These are phyloP conservation scores for Jackrogersella multiformis DNA, from an alignment of 495 filamentous ascomycete species.

Conservation along the genomic window DNA sequence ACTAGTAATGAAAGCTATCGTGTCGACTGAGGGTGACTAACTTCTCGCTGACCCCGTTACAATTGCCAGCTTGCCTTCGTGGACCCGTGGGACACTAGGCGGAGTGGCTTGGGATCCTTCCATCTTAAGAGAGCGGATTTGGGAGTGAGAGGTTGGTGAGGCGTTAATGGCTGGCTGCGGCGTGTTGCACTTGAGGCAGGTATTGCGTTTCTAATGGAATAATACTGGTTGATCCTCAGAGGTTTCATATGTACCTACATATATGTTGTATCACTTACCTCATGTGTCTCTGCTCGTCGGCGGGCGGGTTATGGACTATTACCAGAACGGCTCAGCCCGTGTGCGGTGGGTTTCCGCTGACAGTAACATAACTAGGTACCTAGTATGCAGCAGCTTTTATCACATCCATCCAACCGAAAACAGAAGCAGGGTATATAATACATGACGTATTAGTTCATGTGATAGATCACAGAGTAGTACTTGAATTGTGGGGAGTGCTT, in stretches of 20 bases:
- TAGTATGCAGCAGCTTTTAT: background rate
- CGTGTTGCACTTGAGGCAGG: no score
- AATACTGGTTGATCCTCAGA: background rate
- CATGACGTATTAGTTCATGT: background rate
- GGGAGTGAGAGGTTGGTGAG: no score
- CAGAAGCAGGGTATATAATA: background rate
- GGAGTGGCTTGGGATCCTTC: background rate
- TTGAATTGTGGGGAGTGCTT: background rate
- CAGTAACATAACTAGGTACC: no score
- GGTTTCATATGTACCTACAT: background rate
- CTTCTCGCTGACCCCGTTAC: conserved; percentile 82
- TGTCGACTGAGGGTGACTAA: conserved; percentile 43
- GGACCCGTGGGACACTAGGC: background rate
- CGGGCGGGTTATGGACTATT: no score
- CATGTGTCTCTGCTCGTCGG: background rate
- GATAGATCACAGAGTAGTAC: background rate
- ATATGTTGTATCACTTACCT: background rate
- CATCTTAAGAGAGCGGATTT: background rate
- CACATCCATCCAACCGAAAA: background rate
- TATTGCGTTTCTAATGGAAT: background rate
- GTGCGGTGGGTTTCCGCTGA: background rate
- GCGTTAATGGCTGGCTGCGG: no score
- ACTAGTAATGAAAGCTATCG: background rate
- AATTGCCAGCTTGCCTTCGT: conserved; percentile 76
- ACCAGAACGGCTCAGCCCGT: no score